Base-by-base conservation (phyloP, 2,329 filamentous ascomycete species). In the Cercospora sojina region DNA sequence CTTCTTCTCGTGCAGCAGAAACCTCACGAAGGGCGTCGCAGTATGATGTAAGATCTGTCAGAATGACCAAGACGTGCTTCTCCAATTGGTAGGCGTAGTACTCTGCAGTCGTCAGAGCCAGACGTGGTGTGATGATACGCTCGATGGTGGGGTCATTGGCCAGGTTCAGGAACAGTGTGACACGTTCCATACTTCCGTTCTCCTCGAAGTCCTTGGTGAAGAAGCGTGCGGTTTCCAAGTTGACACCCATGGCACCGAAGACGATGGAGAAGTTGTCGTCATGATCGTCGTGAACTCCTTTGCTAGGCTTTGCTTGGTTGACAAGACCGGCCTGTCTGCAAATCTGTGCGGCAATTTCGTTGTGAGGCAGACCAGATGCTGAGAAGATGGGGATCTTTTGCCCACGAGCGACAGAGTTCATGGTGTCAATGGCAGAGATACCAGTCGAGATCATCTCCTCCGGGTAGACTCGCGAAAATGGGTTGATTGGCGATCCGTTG, bases 341-440 rank as follows among this genome's bases (percentile, higher is more conserved):
- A 82, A 99, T 99, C 83, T 97, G 93, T 56, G 95, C 96, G 66
- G 96, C 96, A 77, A 99, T 98, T 85, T 99, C 95, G 83, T 99
- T 99, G 84, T 99, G 96, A 43, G 96, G 96, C 67, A 99, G 88
- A 93, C 95, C 95, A 68, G 95, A 90, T 63, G 95, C 93, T 27
- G 95, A 99, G 88, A 99, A 99, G 77, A 99, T 99, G 74, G 96
- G 95, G 72, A 99, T 99, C 87, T 99, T 99, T 81, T 99, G 95
- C 70, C 95, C 95, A 87, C 95, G 93, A 71, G 96, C 95, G 80
- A 98, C 96, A 59, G 84, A 86, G 79, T 86, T 86, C 94, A 98
- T 98, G 69, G 93, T 97, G 79, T 98, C 94, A 77, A 99, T 98
- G 78, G 95, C 93, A 69, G 94, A 98, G 80, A 99, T 99, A 88